A percentile compares a stretch with the other conserved stretches of the same genome.
Conservation (phyloP, 176 grass and related monocot genomes). For the Hsuehochloa calcarea region DNA sequence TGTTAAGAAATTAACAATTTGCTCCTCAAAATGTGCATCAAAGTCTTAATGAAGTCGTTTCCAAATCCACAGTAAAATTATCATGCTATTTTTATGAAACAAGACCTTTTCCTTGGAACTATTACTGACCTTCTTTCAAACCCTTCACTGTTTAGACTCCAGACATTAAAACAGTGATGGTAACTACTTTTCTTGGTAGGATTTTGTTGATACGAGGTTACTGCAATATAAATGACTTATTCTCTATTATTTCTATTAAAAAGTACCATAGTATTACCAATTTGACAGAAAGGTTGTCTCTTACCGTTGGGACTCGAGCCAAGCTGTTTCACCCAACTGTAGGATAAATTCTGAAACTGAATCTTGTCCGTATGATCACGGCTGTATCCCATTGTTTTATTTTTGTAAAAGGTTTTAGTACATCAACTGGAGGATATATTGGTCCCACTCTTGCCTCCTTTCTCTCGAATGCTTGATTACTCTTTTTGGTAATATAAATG, state of each 20-base stretch:
- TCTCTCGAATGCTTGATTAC: neutral
- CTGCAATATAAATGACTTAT: neutral
- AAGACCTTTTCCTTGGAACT: neutral
- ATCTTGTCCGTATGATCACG: neutral
- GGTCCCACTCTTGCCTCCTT: neutral
- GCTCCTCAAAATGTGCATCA: neutral
- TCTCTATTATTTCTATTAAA: neutral
- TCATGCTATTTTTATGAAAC: neutral
- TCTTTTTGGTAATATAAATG: neutral
- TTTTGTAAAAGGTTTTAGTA: too few relatives aligned
- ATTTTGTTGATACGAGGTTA: neutral
- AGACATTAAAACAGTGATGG: neutral
- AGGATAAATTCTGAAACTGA: neutral
- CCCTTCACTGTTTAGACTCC: neutral
- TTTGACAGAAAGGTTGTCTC: neutral
- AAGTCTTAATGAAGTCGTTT: neutral
- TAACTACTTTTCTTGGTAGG: neutral
- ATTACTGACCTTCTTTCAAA: neutral
- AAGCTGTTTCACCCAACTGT: neutral
- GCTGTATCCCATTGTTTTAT: neutral
- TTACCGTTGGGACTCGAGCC: neutral
- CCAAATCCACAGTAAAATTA: conserved; percentile 9
- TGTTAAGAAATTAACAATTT: neutral
- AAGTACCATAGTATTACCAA: neutral
- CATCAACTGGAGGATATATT: neutral